Conservation (phyloP, 225 moss, liverwort and hornwort genomes). For the Anthoceros angustus region DNA sequence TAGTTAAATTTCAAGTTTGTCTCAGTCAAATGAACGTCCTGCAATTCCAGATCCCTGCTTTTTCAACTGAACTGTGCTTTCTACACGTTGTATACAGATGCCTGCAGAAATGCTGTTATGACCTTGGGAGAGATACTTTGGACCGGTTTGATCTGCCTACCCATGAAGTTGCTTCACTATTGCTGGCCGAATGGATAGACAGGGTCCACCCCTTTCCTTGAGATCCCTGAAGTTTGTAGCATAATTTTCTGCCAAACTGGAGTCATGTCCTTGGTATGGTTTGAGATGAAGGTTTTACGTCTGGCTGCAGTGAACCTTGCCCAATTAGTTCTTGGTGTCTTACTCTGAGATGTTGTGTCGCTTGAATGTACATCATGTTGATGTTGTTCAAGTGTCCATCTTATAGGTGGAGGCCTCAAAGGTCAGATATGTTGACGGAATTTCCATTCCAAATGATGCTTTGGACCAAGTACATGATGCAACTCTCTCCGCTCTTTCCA, state of each 20-base stretch:
- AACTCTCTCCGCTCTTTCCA: too few relatives aligned
- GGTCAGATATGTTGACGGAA: too few relatives aligned
- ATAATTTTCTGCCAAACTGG: background rate
- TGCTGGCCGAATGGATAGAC: conserved; percentile 85
- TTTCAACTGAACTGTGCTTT: background rate
- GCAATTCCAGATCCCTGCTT: background rate
- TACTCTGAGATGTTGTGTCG: too few relatives aligned
- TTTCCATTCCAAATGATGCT: too few relatives aligned
- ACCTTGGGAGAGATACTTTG: conserved; percentile 82
- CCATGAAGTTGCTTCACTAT: conserved; percentile 82
- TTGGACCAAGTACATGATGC: too few relatives aligned
- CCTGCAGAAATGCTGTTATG: conserved; percentile 82
- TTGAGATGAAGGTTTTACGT: too few relatives aligned
- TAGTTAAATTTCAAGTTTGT: background rate
- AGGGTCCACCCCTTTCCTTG: conserved; percentile 39
- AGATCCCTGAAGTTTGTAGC: conserved; percentile 21
- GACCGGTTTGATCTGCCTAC: conserved; percentile 65
- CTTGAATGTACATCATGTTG: too few relatives aligned
- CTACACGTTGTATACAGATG: conserved; percentile 36
- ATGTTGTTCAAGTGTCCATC: too few relatives aligned
- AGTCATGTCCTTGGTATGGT: background rate
- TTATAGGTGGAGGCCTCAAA: too few relatives aligned
- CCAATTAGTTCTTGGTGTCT: too few relatives aligned
- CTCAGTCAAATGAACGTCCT: too few relatives aligned
- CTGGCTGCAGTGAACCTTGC: too few relatives aligned